Evolutionary conservation across 768 basidiomycete species (phyloP).

Genomic region (Leucocoprinus sp.): DNA sequence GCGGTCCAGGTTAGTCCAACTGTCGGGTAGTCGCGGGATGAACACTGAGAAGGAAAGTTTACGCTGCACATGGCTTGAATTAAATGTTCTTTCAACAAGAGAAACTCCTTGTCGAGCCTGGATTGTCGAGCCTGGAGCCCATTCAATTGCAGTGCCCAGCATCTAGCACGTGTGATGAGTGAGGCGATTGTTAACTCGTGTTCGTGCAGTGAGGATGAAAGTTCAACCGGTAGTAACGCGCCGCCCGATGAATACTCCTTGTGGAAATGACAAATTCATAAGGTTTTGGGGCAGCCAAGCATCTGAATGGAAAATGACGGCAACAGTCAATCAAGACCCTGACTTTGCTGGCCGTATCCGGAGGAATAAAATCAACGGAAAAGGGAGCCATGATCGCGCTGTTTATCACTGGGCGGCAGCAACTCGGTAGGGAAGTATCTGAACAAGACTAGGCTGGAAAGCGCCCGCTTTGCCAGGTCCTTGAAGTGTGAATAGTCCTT

Average conservation of each 20-base stretch:
- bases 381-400: constrained; percentile 3
- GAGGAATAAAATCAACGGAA: background rate
- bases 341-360: background rate
- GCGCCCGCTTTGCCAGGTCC: too few species aligned
- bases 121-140: too few species aligned
- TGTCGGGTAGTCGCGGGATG: background rate
- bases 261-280: background rate
- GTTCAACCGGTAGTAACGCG: constrained; percentile 8
- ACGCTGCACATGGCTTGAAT: background rate
- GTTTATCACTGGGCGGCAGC: background rate
- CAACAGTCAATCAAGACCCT: background rate
- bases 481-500: too few species aligned
- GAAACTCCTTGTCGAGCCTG: too few species aligned
- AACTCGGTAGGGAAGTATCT: constrained; percentile 2
- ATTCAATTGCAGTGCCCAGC: background rate
- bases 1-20: background rate
- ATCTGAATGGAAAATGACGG: constrained; percentile 1
- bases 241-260: background rate
- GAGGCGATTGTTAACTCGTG: constrained; percentile 1
- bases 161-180: constrained; percentile 3
- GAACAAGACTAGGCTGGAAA: too few species aligned
- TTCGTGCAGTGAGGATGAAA: background rate
- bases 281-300: background rate
- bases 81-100: background rate
- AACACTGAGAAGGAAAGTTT: background rate